These are phyloP conservation scores for Clohesyomyces aquaticus DNA, from an alignment of 495 filamentous ascomycete species.

Conservation along the genomic window DNA sequence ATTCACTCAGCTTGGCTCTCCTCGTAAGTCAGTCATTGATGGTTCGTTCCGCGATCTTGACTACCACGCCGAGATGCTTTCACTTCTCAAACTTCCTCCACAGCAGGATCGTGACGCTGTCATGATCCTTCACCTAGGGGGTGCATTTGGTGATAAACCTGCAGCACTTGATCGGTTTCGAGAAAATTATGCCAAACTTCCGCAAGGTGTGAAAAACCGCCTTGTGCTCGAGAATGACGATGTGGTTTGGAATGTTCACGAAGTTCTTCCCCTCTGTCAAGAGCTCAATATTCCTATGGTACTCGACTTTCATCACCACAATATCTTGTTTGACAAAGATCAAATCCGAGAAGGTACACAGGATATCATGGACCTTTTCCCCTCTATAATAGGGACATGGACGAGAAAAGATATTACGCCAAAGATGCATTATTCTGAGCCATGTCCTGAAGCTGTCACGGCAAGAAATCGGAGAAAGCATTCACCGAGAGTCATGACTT, in stretches of 20 bases:
- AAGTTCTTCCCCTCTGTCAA: conserved; percentile 87
- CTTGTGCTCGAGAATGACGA: conserved; percentile 96
- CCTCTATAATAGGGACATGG: conserved; percentile 84
- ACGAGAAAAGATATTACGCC: conserved; percentile 81
- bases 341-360: conserved; percentile 81
- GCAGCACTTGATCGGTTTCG: conserved; percentile 82
- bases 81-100: conserved; percentile 73
- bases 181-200: conserved; percentile 69
- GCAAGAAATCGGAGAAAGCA: conserved; percentile 79
- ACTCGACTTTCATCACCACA: conserved; percentile 94
- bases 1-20: conserved; percentile 89
- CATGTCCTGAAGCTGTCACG: conserved; percentile 73
- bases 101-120: conserved; percentile 87
- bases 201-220: conserved; percentile 72
- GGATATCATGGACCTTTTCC: conserved; percentile 73
- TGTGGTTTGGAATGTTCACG: conserved; percentile 86
- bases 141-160: conserved; percentile 84
- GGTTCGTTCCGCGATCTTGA: conserved; percentile 80
- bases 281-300: conserved; percentile 92
- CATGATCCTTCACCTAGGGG: conserved; percentile 95
- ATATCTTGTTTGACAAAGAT: conserved; percentile 78
- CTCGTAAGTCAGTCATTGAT: conserved; percentile 71
- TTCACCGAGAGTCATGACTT: conserved; percentile 69
- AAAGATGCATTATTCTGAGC: conserved; percentile 97
- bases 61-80: conserved; percentile 86